Evolutionary conservation across 2,329 filamentous ascomycete genomes (phyloP).

Genomic region (Akanthomyces dipterigenus): DNA sequence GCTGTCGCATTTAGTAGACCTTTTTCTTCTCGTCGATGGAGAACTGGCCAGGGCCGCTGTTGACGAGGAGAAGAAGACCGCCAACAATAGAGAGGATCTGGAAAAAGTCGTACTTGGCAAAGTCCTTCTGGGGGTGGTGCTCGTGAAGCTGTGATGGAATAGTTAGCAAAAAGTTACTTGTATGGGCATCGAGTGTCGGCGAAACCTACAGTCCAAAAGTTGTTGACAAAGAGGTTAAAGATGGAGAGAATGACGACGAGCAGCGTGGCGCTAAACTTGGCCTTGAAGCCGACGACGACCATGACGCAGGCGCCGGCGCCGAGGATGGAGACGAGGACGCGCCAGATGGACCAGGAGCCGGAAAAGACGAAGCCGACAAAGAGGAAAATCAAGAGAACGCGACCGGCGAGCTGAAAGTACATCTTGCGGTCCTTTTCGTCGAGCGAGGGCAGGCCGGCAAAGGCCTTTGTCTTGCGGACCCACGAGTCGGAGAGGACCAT

Average conservation of each 20-base stretch:
- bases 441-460: constrained; percentile 84
- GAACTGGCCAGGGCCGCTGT: constrained; percentile 96
- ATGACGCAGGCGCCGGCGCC: constrained; percentile 92
- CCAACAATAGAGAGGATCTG: constrained; percentile 98
- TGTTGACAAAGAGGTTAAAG: constrained; percentile 97
- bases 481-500: constrained; percentile 98
- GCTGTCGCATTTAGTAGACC: constrained; percentile 63
- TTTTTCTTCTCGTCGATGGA: constrained; percentile 99
- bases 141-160: constrained; percentile 66
- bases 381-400: constrained; percentile 93
- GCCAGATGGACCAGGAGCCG: constrained; percentile 85
- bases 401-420: constrained; percentile 98
- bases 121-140: constrained; percentile 98
- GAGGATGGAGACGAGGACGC: constrained; percentile 75
- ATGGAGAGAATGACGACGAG: constrained; percentile 91
- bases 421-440: constrained; percentile 99
- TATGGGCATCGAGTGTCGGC: constrained; percentile 6
- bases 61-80: constrained; percentile 90
- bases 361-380: constrained; percentile 96
- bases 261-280: constrained; percentile 95
- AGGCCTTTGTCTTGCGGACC: constrained; percentile 96
- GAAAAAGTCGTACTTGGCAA: constrained; percentile 99
- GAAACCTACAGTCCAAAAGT: constrained; percentile 92
- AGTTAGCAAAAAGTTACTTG: constrained; percentile 18
- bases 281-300: constrained; percentile 99